phyloP scores from a whole-genome alignment of 2,329 filamentous ascomycete genomes.

The Trichoderma koningiopsis region DNA sequence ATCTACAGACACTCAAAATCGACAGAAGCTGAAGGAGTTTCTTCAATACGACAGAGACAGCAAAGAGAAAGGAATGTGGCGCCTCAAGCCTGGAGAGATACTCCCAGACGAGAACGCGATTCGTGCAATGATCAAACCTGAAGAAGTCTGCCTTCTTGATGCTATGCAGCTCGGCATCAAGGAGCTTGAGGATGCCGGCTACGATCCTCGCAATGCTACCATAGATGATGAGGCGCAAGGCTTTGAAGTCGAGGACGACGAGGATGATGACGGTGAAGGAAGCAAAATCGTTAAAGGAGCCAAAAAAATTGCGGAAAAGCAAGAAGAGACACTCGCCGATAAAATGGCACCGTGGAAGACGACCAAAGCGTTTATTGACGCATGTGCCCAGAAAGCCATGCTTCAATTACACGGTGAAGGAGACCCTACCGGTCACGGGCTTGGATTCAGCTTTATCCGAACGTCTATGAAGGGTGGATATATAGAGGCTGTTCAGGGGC shows the following conservation, averaged over 20 bases:
- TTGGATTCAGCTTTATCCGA: constrained; percentile 96
- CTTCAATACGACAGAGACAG: constrained; percentile 82
- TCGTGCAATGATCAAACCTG: constrained; percentile 86
- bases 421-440: constrained; percentile 88
- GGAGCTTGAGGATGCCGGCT: constrained; percentile 87
- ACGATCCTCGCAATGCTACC: constrained; percentile 64
- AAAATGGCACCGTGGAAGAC: constrained; percentile 95
- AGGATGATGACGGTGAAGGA: constrained; percentile 49
- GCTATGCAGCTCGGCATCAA: constrained; percentile 96
- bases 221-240: constrained; percentile 67
- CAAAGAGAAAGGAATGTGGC: constrained; percentile 75
- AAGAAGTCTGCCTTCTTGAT: constrained; percentile 92
- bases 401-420: constrained; percentile 91
- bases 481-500: constrained; percentile 74
- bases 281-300: constrained; percentile 43
- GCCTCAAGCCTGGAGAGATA: constrained; percentile 69
- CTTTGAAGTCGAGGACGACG: constrained; percentile 61
- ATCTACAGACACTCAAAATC: constrained; percentile 91
- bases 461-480: constrained; percentile 98
- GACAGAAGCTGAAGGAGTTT: constrained; percentile 96
- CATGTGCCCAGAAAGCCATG: constrained; percentile 95
- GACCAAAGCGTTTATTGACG: constrained; percentile 94
- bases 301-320: constrained; percentile 51
- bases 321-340: constrained; percentile 75
- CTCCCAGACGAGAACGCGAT: constrained; percentile 80